These are phyloP conservation scores for Alternaria panax DNA, from an alignment of 2,329 filamentous ascomycete genomes.

Conservation along the genomic window DNA sequence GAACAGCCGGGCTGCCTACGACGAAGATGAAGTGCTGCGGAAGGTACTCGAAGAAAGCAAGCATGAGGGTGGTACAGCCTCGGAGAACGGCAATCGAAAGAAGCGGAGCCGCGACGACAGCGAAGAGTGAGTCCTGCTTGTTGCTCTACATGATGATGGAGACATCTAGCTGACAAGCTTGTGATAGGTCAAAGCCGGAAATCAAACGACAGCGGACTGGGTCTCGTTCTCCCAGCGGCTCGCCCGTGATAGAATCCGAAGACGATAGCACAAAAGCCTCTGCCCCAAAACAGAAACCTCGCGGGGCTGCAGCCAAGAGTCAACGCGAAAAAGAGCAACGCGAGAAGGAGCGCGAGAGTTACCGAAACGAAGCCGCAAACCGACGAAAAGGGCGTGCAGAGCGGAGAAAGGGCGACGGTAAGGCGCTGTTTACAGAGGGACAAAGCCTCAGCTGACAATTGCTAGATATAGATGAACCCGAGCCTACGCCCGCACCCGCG, in stretches of 20 bases:
- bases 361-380: conserved; percentile 75
- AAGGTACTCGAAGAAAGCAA: conserved; percentile 95
- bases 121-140: conserved; percentile 76
- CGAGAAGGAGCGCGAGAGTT: conserved; percentile 72
- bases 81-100: conserved; percentile 66
- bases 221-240: conserved; percentile 56
- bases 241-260: conserved; percentile 71
- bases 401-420: conserved; percentile 81
- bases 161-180: conserved; percentile 39
- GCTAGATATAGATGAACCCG: conserved; percentile 39
- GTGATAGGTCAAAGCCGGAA: conserved; percentile 69
- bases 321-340: conserved; percentile 70
- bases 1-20: conserved; percentile 96
- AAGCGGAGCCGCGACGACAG: conserved; percentile 91
- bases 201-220: conserved; percentile 83
- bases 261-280: conserved; percentile 65
- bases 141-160: conserved; percentile 8
- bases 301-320: conserved; percentile 55
- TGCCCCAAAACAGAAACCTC: conserved; percentile 54
- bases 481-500: conserved; percentile 32
- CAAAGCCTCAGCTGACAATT: conserved; percentile 27
- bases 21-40: conserved; percentile 89
- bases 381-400: conserved; percentile 85
- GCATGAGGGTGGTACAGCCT: conserved; percentile 70
- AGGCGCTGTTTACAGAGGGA: conserved; percentile 30